phyloP scores from a whole-genome alignment of 1,284 basidiomycete genomes.

The Vanrija humicola region DNA sequence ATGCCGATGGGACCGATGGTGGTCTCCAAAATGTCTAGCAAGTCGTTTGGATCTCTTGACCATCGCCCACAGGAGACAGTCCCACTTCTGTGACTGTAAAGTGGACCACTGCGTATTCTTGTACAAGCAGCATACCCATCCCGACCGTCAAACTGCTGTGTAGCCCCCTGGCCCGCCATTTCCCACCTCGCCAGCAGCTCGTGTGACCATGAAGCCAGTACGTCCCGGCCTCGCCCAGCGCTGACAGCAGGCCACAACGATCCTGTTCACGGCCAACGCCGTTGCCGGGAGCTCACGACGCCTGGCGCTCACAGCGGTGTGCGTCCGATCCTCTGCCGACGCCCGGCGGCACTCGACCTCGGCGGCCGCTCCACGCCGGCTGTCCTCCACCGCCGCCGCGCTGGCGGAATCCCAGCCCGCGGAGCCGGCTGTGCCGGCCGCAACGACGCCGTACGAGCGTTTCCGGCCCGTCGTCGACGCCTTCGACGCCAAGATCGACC shows the following conservation, averaged over 20 bases:
- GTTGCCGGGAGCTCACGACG: not conserved
- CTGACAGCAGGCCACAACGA: too few relatives aligned
- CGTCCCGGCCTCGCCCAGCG: too few relatives aligned
- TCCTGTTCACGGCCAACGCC: not conserved
- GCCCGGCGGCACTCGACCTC: not conserved
- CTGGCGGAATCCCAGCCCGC: not conserved
- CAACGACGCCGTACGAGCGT: conserved; percentile 22
- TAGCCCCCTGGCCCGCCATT: too few relatives aligned
- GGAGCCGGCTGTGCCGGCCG: not conserved
- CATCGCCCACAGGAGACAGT: too few relatives aligned
- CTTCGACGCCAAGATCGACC: conserved; percentile 37
- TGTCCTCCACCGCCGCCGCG: not conserved
- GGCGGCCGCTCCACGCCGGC: not conserved
- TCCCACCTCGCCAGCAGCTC: too few relatives aligned
- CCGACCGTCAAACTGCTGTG: rapidly evolving
- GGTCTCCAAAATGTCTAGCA: too few relatives aligned
- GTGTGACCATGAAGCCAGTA: too few relatives aligned
- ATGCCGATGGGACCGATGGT: too few relatives aligned
- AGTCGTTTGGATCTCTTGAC: too few relatives aligned
- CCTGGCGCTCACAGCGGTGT: not conserved
- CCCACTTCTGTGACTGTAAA: too few relatives aligned
- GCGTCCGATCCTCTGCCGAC: not conserved
- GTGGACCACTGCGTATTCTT: too few relatives aligned
- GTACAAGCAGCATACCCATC: too few relatives aligned
- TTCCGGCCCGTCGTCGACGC: conserved; percentile 37